Evolutionary conservation across 768 basidiomycete genomes (phyloP).

Genomic region (Thelephora aurantiotincta): DNA sequence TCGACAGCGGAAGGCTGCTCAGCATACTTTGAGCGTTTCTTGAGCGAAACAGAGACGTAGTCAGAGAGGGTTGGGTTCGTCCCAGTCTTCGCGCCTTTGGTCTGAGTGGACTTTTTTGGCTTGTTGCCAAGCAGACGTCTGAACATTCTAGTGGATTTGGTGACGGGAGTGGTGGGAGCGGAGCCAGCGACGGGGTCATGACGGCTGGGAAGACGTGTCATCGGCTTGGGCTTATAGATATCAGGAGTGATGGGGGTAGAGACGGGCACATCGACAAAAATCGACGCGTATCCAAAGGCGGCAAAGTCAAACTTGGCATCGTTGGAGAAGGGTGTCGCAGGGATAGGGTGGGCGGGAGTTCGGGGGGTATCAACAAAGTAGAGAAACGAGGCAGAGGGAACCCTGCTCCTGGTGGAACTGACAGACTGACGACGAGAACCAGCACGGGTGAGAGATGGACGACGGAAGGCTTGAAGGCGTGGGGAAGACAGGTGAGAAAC

Average conservation of each 20-base stretch:
- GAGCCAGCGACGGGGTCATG: not conserved
- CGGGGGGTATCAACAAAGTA: constrained; percentile 27
- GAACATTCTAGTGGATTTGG: not conserved
- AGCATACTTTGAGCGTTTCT: not conserved
- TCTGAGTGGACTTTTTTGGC: not conserved
- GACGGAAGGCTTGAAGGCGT: constrained; percentile 15
- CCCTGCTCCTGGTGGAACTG: constrained; percentile 18
- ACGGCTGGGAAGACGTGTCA: constrained; percentile 7
- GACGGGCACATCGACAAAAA: constrained; percentile 45
- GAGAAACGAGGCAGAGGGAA: constrained; percentile 33
- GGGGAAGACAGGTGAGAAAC: constrained; percentile 9
- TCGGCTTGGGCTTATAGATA: constrained; percentile 6
- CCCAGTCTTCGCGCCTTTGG: not conserved
- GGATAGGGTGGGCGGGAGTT: constrained; percentile 6
- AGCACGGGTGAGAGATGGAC: constrained; percentile 17
- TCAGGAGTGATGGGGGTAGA: constrained; percentile 23
- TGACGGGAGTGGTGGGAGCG: constrained; percentile 4
- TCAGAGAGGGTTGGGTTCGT: not conserved
- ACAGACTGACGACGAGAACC: constrained; percentile 20
- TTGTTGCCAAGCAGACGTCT: not conserved
- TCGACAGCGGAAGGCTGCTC: constrained; percentile 5
- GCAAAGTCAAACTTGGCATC: constrained; percentile 32
- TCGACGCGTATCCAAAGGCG: constrained; percentile 47
- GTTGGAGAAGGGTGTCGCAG: constrained; percentile 28
- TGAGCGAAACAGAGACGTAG: not conserved